Base-by-base conservation (phyloP, 108 stramenopile genomes). In the Schizochytrium sp. region DNA sequence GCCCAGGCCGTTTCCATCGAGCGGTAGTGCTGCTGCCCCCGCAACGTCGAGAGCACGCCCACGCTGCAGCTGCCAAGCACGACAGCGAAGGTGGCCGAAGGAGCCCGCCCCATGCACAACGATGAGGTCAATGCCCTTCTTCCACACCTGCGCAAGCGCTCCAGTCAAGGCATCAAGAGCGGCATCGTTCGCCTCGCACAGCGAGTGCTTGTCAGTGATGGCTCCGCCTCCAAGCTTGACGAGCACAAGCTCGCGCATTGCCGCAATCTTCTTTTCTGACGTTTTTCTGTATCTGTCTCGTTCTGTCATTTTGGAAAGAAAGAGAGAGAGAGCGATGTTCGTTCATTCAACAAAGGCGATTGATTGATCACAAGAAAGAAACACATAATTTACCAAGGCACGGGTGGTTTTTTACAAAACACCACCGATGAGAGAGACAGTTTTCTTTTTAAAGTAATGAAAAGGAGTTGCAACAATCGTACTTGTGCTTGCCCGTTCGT, bases 151-250 rank as follows among this genome's bases (percentile, higher is more conserved):
- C n/a, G 76, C 76, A 16, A 83, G 23, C 25, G 76, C 76, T 16
- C 25, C 76, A 45, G 76, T 45, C 76, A 83, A 23, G 48, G 76
- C 51, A 6, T 53, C 45, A 34, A 83, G 45, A 12, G 76, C 76
- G 43, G 3, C 76, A 8, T 83, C 51, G 28, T 47, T 23, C 48
- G 51, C 48, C 18, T 12, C 51, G 76, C 76, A 83, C 4, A 53
- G 25, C 23, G 19, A 21, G 25, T 28, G 45, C 76, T 83, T 83
- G 48, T 47, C 51, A 12, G 48, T 83, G 51, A 83, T 53, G 45
- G 51, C 48, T 16, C 76, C 76, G 48, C 76, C 76, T 43, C 76
- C 76, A 23, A 83, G 76, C 76, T 83, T 83, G 76, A 83, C 48
- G 14, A 83, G 48, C 6, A 83, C 76, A 12, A 83, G 76, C 51